These are phyloP conservation scores for Claviceps paspali DNA, from an alignment of 2,329 filamentous ascomycete species.

Conservation along the genomic window DNA sequence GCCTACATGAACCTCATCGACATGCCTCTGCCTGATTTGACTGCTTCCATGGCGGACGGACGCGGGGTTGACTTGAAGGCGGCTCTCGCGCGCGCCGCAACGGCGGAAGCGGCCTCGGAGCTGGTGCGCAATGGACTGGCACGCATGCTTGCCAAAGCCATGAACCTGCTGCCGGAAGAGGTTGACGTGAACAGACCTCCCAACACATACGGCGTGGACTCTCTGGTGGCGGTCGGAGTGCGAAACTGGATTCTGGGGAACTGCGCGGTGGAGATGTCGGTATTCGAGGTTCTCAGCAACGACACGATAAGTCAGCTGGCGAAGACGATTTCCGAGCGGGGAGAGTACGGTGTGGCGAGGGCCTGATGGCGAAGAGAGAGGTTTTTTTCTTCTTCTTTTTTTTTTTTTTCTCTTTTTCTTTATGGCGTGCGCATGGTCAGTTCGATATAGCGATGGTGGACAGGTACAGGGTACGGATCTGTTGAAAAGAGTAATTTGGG, in stretches of 20 bases:
- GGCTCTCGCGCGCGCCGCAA: slow-evolving; percentile 16
- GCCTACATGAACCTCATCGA: slow-evolving; percentile 33
- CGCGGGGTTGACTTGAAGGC: slow-evolving; percentile 15
- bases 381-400: not conserved
- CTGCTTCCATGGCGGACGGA: slow-evolving; percentile 5
- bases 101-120: slow-evolving; percentile 14
- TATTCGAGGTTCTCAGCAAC: slow-evolving; percentile 32
- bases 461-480: too few relatives aligned
- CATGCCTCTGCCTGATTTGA: slow-evolving; percentile 19
- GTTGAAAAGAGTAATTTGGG: too few relatives aligned
- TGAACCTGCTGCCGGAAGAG: slow-evolving; percentile 28
- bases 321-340: slow-evolving; percentile 18
- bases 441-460: too few relatives aligned
- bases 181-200: slow-evolving; percentile 26
- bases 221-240: slow-evolving; percentile 34
- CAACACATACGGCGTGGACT: slow-evolving; percentile 35
- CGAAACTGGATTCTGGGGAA: slow-evolving; percentile 34
- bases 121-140: slow-evolving; percentile 23
- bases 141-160: slow-evolving; percentile 26
- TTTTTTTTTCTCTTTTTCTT: not conserved
- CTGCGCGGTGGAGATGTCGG: slow-evolving; percentile 27
- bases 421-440: too few relatives aligned
- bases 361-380: not conserved
- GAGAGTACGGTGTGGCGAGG: slow-evolving; percentile 12
- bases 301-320: slow-evolving; percentile 24